Percentiles rank a stretch among this genome's conserved stretches.
Evolutionary conservation across 1,284 basidiomycete genomes (phyloP).

Genomic region (Trametes pubescens): DNA sequence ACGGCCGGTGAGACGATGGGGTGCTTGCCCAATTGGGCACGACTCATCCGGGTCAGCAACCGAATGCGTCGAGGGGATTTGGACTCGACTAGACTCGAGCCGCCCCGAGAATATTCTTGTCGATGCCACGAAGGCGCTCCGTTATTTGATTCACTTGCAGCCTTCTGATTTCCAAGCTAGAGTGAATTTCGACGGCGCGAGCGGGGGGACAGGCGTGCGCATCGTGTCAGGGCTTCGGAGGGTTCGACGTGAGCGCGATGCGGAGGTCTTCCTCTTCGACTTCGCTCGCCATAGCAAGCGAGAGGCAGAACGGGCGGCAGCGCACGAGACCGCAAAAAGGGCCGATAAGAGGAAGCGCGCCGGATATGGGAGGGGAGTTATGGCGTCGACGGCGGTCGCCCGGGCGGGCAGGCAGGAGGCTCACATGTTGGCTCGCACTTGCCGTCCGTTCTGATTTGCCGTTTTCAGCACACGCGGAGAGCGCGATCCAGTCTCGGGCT

Average conservation of each 20-base stretch:
- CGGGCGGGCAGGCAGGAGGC: slow-evolving; percentile 1
- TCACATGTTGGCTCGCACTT: slow-evolving; percentile 20
- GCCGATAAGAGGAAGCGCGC: slow-evolving; percentile 25
- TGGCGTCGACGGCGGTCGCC: slow-evolving; percentile 10
- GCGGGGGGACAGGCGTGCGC: slow-evolving; percentile 18
- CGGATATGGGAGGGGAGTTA: slow-evolving; percentile 17
- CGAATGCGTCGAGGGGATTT: slow-evolving; percentile 15
- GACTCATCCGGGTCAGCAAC: slow-evolving; percentile 14
- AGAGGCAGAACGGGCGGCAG: slow-evolving; percentile 10
- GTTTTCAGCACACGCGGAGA: slow-evolving; percentile 18
- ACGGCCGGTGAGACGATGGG: slow-evolving; percentile 19
- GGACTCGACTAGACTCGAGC: slow-evolving; percentile 19
- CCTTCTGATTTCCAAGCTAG: slow-evolving; percentile 32
- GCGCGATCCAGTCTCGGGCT: slow-evolving; percentile 6
- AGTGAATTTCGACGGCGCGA: slow-evolving; percentile 18
- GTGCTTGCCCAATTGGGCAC: slow-evolving; percentile 17
- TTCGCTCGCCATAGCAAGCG: slow-evolving; percentile 14
- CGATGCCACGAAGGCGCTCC: slow-evolving; percentile 26
- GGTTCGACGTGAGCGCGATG: slow-evolving; percentile 9
- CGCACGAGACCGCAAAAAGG: slow-evolving; percentile 24
- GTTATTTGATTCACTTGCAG: slow-evolving; percentile 26
- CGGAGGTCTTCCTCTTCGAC: not conserved
- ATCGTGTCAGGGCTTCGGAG: slow-evolving; percentile 24
- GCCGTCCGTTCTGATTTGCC: slow-evolving; percentile 24
- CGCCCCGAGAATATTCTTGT: slow-evolving; percentile 19